Conservation (phyloP, 2,329 filamentous ascomycete species). For the Colletotrichum scovillei region DNA sequence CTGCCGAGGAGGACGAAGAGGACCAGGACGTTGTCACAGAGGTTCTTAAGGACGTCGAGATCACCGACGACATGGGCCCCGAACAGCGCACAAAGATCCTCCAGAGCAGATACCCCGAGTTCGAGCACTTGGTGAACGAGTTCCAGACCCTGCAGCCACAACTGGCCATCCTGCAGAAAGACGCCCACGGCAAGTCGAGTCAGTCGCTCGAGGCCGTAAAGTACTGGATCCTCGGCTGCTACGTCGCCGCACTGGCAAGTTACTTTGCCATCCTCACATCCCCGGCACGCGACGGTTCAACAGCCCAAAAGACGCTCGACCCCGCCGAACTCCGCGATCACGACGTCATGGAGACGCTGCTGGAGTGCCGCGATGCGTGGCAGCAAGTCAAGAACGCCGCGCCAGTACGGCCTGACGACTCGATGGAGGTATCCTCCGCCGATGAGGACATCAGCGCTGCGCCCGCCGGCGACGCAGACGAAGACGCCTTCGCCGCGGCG, state of each 20-base stretch:
- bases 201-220: slow-evolving; percentile 75
- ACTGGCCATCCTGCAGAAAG: slow-evolving; percentile 67
- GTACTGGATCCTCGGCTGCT: slow-evolving; percentile 84
- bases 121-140: slow-evolving; percentile 86
- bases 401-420: slow-evolving; percentile 51
- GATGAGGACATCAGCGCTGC: slow-evolving; percentile 44
- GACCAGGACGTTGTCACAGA: slow-evolving; percentile 79
- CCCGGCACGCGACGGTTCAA: slow-evolving; percentile 70
- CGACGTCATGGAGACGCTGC: slow-evolving; percentile 86
- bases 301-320: slow-evolving; percentile 70
- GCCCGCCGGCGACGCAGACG: slow-evolving; percentile 39
- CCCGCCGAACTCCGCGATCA: slow-evolving; percentile 89
- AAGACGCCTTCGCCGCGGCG: slow-evolving; percentile 38
- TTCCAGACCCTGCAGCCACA: slow-evolving; percentile 78
- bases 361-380: slow-evolving; percentile 87
- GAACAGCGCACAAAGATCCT: slow-evolving; percentile 83
- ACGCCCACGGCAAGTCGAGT: slow-evolving; percentile 63
- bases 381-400: slow-evolving; percentile 76
- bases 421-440: slow-evolving; percentile 46
- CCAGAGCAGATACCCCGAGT: slow-evolving; percentile 88
- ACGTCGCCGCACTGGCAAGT: slow-evolving; percentile 87
- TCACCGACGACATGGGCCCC: slow-evolving; percentile 81
- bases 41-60: slow-evolving; percentile 84
- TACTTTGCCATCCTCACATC: slow-evolving; percentile 96
- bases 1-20: slow-evolving; percentile 62